Base-by-base conservation (phyloP, 352 stramenopile genomes). In the Pythium biforme region DNA sequence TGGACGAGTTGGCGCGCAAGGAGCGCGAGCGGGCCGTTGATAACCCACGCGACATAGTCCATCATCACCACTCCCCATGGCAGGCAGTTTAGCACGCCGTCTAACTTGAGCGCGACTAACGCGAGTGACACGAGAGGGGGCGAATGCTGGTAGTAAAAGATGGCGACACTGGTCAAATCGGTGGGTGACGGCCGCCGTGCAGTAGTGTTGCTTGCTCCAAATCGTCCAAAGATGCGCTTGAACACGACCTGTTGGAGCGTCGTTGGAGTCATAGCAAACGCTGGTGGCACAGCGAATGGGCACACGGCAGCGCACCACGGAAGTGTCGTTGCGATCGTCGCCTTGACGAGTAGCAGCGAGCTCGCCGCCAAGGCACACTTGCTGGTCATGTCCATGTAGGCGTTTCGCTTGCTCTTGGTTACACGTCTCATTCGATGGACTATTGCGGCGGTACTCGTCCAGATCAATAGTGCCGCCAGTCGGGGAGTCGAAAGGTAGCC, bases 1-100 rank as follows among this genome's bases (percentile, higher is more conserved):
- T 59, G 45, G 26, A 68, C 20, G 53, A 58, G 53, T 5, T 58
- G 61, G 23, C 62, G 62, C 37, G 48, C 55, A 26, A 39, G 31
- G 29, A 47, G 20, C 19, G 56, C 63, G 23, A 70, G 23, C 14
- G 62, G 62, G 1, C 62, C 62, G 12, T 19, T 37, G 41, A 25
- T 7, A 1, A 56, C 29, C 62, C 62, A 69, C 5, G 33, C 27
- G 15, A 34, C 17, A 43, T 69, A 69, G 55, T 69, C 62, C 4
- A 69, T 15, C 23, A 56, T 20, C 8, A 65, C 26, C 1, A 65
- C 4, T 17, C 33, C 26, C 49, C 39, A 62, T 15, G 63, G 63
- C 1, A 49, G 6, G 20, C 34, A 1, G 33, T 19, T 20, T 1
- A 56, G 19, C 23, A 29, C 9, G 14, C 62, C 48, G 56, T 69